Conservation (phyloP, 352 stramenopile species). For the Phytophthora cryptogea region DNA sequence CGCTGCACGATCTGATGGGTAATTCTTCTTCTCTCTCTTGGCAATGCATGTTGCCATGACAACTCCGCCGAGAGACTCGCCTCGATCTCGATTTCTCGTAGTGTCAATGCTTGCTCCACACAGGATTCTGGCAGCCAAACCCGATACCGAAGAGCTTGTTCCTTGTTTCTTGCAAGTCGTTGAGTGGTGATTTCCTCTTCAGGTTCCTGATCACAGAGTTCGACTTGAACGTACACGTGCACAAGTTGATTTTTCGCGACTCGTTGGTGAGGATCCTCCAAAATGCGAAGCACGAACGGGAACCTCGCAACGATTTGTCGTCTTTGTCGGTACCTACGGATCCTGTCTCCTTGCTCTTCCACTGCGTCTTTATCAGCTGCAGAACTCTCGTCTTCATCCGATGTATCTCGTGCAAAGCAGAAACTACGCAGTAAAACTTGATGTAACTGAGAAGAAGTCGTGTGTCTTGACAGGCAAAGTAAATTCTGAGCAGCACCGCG, state of each 20-base stretch:
- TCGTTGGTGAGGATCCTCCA: slow-evolving; percentile 39
- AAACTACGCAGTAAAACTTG: slow-evolving; percentile 19
- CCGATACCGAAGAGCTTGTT: slow-evolving; percentile 39
- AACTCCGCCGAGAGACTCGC: slow-evolving; percentile 39
- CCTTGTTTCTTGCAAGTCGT: background rate
- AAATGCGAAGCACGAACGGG: slow-evolving; percentile 45
- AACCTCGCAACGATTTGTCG: slow-evolving; percentile 47
- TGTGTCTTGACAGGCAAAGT: slow-evolving; percentile 23
- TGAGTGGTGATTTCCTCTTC: background rate
- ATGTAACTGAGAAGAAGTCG: slow-evolving; percentile 21
- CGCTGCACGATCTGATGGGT: slow-evolving; percentile 33
- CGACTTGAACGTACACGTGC: slow-evolving; percentile 62
- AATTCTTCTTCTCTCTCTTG: slow-evolving; percentile 13
- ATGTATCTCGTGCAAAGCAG: slow-evolving; percentile 1
- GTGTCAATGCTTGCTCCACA: slow-evolving; percentile 48
- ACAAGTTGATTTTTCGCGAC: slow-evolving; percentile 45
- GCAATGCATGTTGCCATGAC: slow-evolving; percentile 42
- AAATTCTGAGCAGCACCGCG: slow-evolving; percentile 16
- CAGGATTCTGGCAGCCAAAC: slow-evolving; percentile 57
- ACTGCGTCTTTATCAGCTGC: background rate
- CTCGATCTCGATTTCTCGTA: slow-evolving; percentile 61
- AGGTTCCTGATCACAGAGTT: slow-evolving; percentile 32
- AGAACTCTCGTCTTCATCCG: slow-evolving; percentile 2
- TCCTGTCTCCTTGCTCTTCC: background rate
- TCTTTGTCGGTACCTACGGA: slow-evolving; percentile 19